Conservation (phyloP, 306 rosid genomes). For the Ceratonia siliqua region DNA sequence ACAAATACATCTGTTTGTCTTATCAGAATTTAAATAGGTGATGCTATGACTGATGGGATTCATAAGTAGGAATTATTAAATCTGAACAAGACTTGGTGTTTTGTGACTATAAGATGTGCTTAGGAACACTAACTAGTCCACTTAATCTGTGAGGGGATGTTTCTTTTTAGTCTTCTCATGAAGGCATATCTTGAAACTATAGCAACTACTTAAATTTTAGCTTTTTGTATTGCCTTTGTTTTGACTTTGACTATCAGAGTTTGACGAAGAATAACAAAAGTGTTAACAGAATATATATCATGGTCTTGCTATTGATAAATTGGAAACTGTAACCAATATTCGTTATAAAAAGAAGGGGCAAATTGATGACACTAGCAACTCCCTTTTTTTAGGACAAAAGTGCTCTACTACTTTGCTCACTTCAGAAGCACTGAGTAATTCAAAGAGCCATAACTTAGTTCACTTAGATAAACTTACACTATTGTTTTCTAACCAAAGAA, state of each 20-base stretch:
- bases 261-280: neutral
- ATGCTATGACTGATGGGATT: neutral
- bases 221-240: neutral
- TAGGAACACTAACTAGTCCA: neutral
- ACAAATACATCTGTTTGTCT: neutral
- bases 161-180: neutral
- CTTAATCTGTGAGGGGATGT: neutral
- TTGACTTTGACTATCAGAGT: neutral
- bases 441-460: neutral
- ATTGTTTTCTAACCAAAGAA: slow-evolving; percentile 3
- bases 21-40: neutral
- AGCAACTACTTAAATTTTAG: neutral
- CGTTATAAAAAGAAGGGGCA: neutral
- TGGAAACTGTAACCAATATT: neutral
- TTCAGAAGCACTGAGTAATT: neutral
- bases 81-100: neutral
- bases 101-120: neutral
- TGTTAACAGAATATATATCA: neutral
- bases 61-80: neutral
- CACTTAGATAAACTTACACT: neutral
- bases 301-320: neutral
- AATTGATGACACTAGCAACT: neutral
- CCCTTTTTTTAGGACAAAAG: neutral
- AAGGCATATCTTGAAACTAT: neutral
- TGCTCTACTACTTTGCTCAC: neutral